phyloP scores from a whole-genome alignment of 2,329 filamentous ascomycete genomes.

The Trichoderma semiorbis region DNA sequence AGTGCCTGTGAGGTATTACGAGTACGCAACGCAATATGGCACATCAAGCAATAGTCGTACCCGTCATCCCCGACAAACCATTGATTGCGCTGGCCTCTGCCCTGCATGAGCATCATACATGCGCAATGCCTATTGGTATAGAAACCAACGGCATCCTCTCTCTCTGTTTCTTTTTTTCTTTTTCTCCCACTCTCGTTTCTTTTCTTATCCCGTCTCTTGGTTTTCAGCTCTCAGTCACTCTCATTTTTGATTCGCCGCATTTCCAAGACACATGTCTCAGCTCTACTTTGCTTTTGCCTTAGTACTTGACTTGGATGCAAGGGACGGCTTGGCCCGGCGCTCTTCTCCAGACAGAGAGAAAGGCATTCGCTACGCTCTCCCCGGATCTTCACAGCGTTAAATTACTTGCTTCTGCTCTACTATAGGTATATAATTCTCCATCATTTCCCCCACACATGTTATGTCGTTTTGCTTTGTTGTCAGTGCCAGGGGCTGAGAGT shows the following conservation, averaged over 20 bases:
- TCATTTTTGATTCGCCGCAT: neutral
- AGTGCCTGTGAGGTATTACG: neutral
- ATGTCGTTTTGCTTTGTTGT: neutral
- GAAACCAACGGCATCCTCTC: neutral
- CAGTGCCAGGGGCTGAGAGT: neutral
- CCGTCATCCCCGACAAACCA: constrained; percentile 4
- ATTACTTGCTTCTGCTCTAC: neutral
- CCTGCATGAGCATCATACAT: neutral
- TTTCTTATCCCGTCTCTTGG: neutral
- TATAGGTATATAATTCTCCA: neutral
- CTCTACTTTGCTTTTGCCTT: constrained; percentile 1
- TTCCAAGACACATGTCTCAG: constrained; percentile 1
- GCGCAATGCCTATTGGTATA: neutral
- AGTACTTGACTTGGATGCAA: neutral
- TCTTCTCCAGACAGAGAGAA: neutral
- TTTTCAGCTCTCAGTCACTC: neutral
- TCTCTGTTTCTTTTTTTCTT: neutral
- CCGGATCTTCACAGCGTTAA: neutral
- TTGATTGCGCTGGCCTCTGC: neutral
- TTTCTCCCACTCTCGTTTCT: neutral
- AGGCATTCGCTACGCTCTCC: neutral
- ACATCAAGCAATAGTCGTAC: neutral
- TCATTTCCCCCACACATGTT: neutral
- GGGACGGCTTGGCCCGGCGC: neutral
- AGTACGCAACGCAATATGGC: neutral